phyloP scores from a whole-genome alignment of 805 yeast genomes.

The Isabelozyma pseudorhagii region DNA sequence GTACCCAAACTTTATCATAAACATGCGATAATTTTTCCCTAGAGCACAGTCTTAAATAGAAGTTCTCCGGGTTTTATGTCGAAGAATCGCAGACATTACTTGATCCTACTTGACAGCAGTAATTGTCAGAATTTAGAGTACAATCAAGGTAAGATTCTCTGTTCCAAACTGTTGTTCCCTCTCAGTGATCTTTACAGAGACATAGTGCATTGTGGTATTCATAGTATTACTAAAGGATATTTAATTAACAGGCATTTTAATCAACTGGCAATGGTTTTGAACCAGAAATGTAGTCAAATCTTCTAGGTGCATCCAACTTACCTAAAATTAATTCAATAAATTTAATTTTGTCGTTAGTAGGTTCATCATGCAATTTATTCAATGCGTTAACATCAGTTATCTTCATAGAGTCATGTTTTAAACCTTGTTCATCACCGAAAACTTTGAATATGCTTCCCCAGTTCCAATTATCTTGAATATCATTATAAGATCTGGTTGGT shows the following conservation, averaged over 20 bases:
- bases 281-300: conserved; percentile 14
- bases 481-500: conserved; percentile 72
- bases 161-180: too few relatives aligned
- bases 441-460: conserved; percentile 68
- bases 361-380: conserved; percentile 5
- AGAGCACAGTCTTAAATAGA: too few relatives aligned
- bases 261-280: neutral
- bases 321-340: conserved; percentile 23
- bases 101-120: too few relatives aligned
- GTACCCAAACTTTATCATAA: too few relatives aligned
- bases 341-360: conserved; percentile 13
- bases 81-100: too few relatives aligned
- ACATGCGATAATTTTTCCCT: too few relatives aligned
- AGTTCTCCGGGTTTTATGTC: too few relatives aligned
- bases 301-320: conserved; percentile 24
- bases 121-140: too few relatives aligned
- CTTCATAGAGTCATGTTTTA: conserved; percentile 18
- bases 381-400: conserved; percentile 18
- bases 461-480: conserved; percentile 76
- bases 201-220: neutral
- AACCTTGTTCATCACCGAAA: conserved; percentile 49
- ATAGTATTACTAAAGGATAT: neutral
- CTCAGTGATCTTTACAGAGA: too few relatives aligned
- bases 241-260: neutral
- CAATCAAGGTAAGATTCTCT: too few relatives aligned